phyloP scores from a whole-genome alignment of 140 eudicot species.

The Artemisia princeps region DNA sequence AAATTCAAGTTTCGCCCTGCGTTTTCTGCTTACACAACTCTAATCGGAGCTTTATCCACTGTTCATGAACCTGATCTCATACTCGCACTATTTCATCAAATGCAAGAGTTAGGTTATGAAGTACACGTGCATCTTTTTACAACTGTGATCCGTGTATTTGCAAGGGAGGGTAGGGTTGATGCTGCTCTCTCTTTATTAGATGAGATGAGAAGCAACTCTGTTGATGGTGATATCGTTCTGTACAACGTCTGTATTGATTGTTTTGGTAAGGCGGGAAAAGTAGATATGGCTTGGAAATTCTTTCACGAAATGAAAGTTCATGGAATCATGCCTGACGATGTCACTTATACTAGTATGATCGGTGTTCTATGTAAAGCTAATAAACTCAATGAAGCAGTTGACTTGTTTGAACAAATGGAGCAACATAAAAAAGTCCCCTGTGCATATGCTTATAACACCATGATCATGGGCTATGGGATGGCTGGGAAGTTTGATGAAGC shows the following conservation, averaged over 20 bases:
- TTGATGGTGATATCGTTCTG: slow-evolving; percentile 67
- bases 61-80: slow-evolving; percentile 55
- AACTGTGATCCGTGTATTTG: slow-evolving; percentile 68
- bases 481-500: slow-evolving; percentile 85
- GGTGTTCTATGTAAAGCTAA: slow-evolving; percentile 76
- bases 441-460: slow-evolving; percentile 88
- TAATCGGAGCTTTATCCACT: slow-evolving; percentile 69
- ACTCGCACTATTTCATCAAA: slow-evolving; percentile 66
- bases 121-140: slow-evolving; percentile 74
- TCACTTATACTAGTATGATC: slow-evolving; percentile 85
- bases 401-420: slow-evolving; percentile 77
- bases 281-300: slow-evolving; percentile 96
- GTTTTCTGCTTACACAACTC: slow-evolving; percentile 80
- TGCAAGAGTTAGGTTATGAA: slow-evolving; percentile 91
- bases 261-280: slow-evolving; percentile 85
- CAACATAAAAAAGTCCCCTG: slow-evolving; percentile 56
- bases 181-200: slow-evolving; percentile 67
- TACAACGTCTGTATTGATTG: slow-evolving; percentile 84
- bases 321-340: slow-evolving; percentile 75
- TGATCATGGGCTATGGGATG: slow-evolving; percentile 94
- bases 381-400: slow-evolving; percentile 66
- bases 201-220: slow-evolving; percentile 70
- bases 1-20: slow-evolving; percentile 78
- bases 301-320: slow-evolving; percentile 72
- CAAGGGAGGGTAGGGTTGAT: slow-evolving; percentile 57